These are phyloP conservation scores for Coniochaeta ligniaria DNA, from an alignment of 2,329 filamentous ascomycete genomes.

Conservation along the genomic window DNA sequence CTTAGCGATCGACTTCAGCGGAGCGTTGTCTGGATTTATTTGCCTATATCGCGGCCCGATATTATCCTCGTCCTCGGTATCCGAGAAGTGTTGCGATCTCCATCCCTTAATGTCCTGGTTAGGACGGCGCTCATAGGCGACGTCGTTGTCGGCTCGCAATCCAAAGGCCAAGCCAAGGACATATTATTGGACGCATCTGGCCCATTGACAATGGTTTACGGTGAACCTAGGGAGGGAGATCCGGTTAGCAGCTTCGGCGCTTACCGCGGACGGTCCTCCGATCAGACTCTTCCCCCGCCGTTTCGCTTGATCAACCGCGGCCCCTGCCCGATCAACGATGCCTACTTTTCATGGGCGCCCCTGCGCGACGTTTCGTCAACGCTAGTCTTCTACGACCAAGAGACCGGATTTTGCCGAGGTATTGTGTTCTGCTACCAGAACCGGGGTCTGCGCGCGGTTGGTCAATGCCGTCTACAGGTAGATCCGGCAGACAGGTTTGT, in stretches of 20 bases:
- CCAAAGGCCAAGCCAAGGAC: not conserved
- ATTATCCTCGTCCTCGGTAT: not conserved
- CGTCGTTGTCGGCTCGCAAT: not conserved
- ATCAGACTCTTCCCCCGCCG: too few species aligned
- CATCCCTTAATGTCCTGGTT: not conserved
- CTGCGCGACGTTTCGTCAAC: not conserved
- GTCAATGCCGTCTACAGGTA: conserved; percentile 7
- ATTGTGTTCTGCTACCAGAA: conserved; percentile 5
- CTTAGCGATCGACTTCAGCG: not conserved
- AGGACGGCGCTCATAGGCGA: not conserved
- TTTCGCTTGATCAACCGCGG: too few species aligned
- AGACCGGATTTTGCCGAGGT: not conserved
- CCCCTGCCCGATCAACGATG: not conserved
- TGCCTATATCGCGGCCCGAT: not conserved
- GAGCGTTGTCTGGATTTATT: not conserved
- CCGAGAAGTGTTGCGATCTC: not conserved
- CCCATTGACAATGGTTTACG: not conserved
- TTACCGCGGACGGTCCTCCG: not conserved
- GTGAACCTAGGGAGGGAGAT: not conserved
- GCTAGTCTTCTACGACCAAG: not conserved
- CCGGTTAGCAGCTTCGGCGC: not conserved
- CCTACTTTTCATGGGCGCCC: not conserved
- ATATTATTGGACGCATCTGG: not conserved
- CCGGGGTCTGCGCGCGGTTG: conserved; percentile 4
- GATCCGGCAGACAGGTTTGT: not conserved